These are phyloP conservation scores for Trypanosoma brucei DNA, from an alignment of 208 protist species.

Conservation along the genomic window DNA sequence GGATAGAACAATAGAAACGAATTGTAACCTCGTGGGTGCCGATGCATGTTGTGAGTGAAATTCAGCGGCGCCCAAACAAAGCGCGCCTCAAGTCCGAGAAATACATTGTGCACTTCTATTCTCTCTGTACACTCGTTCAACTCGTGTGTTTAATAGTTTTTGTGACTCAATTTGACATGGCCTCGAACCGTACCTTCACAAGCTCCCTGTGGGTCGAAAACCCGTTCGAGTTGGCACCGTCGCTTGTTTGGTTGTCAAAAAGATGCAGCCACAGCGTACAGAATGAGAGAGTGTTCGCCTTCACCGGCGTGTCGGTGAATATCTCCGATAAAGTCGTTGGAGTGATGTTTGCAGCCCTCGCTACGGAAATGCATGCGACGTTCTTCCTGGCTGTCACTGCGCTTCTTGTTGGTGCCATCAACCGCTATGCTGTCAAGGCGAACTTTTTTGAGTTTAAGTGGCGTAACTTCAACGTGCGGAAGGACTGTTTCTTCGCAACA, in stretches of 20 bases:
- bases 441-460: constrained; percentile 62
- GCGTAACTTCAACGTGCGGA: constrained; percentile 70
- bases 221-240: constrained; percentile 30
- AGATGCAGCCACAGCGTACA: constrained; percentile 40
- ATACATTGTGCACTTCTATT: constrained; percentile 45
- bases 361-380: constrained; percentile 55
- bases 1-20: no score
- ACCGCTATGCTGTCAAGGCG: constrained; percentile 44
- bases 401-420: constrained; percentile 44
- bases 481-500: constrained; percentile 62
- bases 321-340: constrained; percentile 33
- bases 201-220: constrained; percentile 37
- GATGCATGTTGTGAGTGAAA: constrained; percentile 76
- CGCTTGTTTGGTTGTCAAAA: constrained; percentile 40
- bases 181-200: constrained; percentile 45
- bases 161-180: constrained; percentile 37
- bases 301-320: constrained; percentile 34
- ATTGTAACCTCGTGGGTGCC: background rate
- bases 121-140: constrained; percentile 53
- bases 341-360: constrained; percentile 70
- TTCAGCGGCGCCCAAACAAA: constrained; percentile 65
- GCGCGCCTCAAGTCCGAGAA: constrained; percentile 62
- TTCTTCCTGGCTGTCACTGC: constrained; percentile 52
- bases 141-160: constrained; percentile 49
- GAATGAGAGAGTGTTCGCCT: constrained; percentile 47